phyloP scores from a whole-genome alignment of 1,139 yeast species.

The Saccharomycopsis hybrid region DNA sequence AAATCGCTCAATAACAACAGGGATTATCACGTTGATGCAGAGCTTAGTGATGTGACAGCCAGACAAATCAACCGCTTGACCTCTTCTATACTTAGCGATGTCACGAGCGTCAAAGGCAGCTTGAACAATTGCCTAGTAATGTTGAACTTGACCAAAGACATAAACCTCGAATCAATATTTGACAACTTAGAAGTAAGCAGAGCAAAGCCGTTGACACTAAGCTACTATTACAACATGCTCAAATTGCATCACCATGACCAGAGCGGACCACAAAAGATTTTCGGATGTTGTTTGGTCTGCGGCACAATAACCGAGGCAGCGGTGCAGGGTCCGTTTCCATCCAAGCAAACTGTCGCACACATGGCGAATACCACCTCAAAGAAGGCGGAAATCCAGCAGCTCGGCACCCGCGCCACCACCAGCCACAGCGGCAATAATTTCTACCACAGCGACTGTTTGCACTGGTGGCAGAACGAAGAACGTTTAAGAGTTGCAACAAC shows the following conservation, averaged over 20 bases:
- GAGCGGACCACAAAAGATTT: neutral
- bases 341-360: neutral
- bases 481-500: too few species aligned
- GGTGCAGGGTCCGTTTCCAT: too few species aligned
- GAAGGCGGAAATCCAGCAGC: neutral
- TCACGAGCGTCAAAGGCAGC: conserved; percentile 9
- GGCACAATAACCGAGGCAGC: conserved; percentile 1
- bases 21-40: neutral
- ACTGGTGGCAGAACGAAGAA: conserved; percentile 3
- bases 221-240: conserved; percentile 5
- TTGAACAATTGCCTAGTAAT: conserved; percentile 12
- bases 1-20: neutral
- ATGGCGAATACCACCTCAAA: neutral
- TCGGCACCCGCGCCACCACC: neutral
- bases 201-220: conserved; percentile 5
- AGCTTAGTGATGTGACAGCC: neutral
- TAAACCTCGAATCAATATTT: conserved; percentile 7
- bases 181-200: neutral
- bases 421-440: neutral
- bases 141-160: conserved; percentile 9
- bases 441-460: conserved; percentile 17
- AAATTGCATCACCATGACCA: neutral
- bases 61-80: neutral
- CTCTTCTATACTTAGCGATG: conserved; percentile 1
- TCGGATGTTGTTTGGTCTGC: conserved; percentile 12